Evolutionary conservation across 75 land plant genomes (phyloP).

Genomic region (Pinus albicaulis): DNA sequence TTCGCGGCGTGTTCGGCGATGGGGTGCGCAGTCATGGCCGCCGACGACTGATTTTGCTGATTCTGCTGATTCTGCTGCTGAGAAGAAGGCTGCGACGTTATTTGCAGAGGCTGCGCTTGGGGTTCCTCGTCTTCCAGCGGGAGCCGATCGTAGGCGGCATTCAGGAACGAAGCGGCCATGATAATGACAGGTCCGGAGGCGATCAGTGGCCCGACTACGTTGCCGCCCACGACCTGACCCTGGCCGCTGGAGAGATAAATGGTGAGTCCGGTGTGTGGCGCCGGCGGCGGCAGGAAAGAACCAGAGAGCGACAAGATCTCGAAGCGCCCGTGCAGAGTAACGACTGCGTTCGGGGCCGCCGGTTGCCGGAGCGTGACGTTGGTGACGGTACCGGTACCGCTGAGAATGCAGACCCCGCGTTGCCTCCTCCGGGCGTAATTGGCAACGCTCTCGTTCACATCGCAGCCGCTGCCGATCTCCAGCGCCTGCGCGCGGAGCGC

Average conservation of each 20-base stretch:
- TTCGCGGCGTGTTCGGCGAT: not conserved
- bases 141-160: constrained; percentile 51
- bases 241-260: constrained; percentile 40
- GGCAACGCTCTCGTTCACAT: constrained; percentile 42
- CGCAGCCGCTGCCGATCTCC: constrained; percentile 54
- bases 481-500: constrained; percentile 53
- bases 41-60: not conserved
- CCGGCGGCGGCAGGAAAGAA: constrained; percentile 49
- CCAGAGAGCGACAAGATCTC: constrained; percentile 60
- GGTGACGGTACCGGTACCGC: constrained; percentile 55
- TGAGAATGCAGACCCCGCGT: constrained; percentile 52
- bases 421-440: constrained; percentile 44
- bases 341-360: constrained; percentile 34
- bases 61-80: constrained; percentile 14
- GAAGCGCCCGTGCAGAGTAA: constrained; percentile 55
- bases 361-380: constrained; percentile 61
- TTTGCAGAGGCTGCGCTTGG: constrained; percentile 13
- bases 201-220: constrained; percentile 40
- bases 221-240: constrained; percentile 56
- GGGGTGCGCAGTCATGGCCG: not conserved
- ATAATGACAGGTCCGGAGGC: constrained; percentile 52
- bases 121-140: constrained; percentile 70
- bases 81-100: not conserved
- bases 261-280: constrained; percentile 46
- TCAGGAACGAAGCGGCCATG: constrained; percentile 48